A percentile compares a stretch with the other conserved stretches of the same genome.
These are phyloP conservation scores for Eutrema salsugineum DNA, from an alignment of 441 rosid species.

Conservation along the genomic window DNA sequence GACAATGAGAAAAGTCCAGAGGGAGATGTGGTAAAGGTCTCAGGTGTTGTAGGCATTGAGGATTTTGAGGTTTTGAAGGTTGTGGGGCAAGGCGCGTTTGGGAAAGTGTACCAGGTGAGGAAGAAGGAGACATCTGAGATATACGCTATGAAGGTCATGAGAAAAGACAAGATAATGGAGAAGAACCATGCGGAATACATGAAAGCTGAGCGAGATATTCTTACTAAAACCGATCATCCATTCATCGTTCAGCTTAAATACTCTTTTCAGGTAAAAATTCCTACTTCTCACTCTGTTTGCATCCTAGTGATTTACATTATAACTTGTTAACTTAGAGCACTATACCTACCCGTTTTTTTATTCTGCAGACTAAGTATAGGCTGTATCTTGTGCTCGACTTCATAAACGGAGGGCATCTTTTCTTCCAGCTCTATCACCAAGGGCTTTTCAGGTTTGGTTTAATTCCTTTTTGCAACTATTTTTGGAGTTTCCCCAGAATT, in stretches of 20 bases:
- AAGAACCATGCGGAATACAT: slow-evolving; percentile 90
- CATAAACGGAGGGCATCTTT: slow-evolving; percentile 94
- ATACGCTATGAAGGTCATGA: slow-evolving; percentile 96
- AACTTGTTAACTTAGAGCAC: not conserved
- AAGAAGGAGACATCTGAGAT: slow-evolving; percentile 77
- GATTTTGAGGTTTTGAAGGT: slow-evolving; percentile 89
- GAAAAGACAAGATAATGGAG: slow-evolving; percentile 93
- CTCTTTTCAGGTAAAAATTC: slow-evolving; percentile 72
- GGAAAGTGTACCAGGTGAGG: slow-evolving; percentile 91
- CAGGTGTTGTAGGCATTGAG: slow-evolving; percentile 61
- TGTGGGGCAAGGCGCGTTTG: slow-evolving; percentile 97
- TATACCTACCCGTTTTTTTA: not conserved
- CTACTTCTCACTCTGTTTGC: not conserved
- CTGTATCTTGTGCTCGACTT: slow-evolving; percentile 88
- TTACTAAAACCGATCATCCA: slow-evolving; percentile 81
- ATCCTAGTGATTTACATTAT: not conserved
- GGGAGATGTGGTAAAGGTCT: slow-evolving; percentile 28
- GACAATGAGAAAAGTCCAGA: slow-evolving; percentile 30
- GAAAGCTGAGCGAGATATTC: slow-evolving; percentile 94
- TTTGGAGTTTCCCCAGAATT: not conserved
- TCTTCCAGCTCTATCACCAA: slow-evolving; percentile 93
- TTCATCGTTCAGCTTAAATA: slow-evolving; percentile 86
- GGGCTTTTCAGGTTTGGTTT: slow-evolving; percentile 82
- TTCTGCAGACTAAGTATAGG: slow-evolving; percentile 81
- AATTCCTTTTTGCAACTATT: not conserved